Evolutionary conservation across 1,139 yeast species (phyloP), one percentile per base, ranked within the genome.

Genomic region (Kodamaea derodonti): DNA sequence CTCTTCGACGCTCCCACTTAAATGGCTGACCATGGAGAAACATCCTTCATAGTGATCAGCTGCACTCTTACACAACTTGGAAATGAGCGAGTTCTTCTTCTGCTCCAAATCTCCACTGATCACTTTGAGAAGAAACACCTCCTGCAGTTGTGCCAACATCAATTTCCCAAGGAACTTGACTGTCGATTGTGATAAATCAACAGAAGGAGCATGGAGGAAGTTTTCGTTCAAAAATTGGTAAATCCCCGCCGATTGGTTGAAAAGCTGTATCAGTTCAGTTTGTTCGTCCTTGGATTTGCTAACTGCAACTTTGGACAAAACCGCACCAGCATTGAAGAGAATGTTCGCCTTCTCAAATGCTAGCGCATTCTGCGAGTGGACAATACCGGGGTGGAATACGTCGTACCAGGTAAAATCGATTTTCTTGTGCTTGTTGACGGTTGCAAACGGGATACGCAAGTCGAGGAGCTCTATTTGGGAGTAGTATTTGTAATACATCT

Each of bases 311-410:
- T 51, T 54, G 17, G 65, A 54, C 30, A 69, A 49, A 23, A 63
- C 42, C 0, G 72, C 54, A 1, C 60, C 74, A 29, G 66, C 60
- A 51, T 90, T 90, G 66, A 81, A 92, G 37, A 92, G 64, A 2
- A 84, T 63, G 20, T 86, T 78, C 2, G 97, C 96, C 60, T 92
- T 92, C 52, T 92, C 98, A 53, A 85, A 90, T 0, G 96, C 90
- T 33, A 87, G 54, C 8, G 82, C 75, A 28, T 69, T 62, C 28
- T 74, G 74, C 15, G 65, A 58, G 36, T 69, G 71, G 4, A 71
- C 57, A 3, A 65, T 54, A 1, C 55, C 39, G 4, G 58, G 52
- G 29, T 65, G 65, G 51, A 78, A 82, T 6, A 92, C 83, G 54
- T 90, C 95, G 44, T 64, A 65, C 98, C 98, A 92, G 1, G 78